Percentiles rank a stretch among this genome's conserved stretches.
phyloP scores from a whole-genome alignment of 768 basidiomycete species.

The Termitomyces sp. region DNA sequence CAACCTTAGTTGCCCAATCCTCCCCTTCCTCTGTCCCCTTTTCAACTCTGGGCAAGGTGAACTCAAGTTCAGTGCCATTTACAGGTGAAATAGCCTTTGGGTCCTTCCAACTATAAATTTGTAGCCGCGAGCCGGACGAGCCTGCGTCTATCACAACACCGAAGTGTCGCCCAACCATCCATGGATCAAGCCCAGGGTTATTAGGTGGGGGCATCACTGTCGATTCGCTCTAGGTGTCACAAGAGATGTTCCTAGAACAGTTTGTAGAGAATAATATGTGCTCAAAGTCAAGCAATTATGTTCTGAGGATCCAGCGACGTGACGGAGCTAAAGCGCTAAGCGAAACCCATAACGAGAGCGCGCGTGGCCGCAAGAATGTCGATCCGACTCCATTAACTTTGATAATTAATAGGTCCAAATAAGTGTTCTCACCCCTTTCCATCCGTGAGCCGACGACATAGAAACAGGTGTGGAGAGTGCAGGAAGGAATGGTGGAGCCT shows the following conservation, averaged over 20 bases:
- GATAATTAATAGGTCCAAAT: background rate
- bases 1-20: constrained; percentile 86
- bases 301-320: background rate
- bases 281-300: background rate
- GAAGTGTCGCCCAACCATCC: constrained; percentile 78
- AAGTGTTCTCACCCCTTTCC: too few relatives aligned
- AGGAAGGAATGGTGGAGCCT: too few relatives aligned
- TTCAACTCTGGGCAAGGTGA: constrained; percentile 77
- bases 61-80: constrained; percentile 44
- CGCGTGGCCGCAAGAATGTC: background rate
- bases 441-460: too few relatives aligned
- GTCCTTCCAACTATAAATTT: constrained; percentile 96
- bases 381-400: background rate
- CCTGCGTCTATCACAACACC: constrained; percentile 98
- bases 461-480: too few relatives aligned
- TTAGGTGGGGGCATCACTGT: constrained; percentile 66
- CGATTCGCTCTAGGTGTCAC: background rate
- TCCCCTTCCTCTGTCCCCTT: constrained; percentile 82
- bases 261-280: background rate
- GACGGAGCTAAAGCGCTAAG: background rate
- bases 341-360: background rate
- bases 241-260: background rate
- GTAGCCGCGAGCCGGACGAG: constrained; percentile 91
- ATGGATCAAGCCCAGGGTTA: constrained; percentile 55
- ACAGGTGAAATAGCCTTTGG: constrained; percentile 49